phyloP scores from a whole-genome alignment of 2,329 filamentous ascomycete species.

The Graphilbum sp. region DNA sequence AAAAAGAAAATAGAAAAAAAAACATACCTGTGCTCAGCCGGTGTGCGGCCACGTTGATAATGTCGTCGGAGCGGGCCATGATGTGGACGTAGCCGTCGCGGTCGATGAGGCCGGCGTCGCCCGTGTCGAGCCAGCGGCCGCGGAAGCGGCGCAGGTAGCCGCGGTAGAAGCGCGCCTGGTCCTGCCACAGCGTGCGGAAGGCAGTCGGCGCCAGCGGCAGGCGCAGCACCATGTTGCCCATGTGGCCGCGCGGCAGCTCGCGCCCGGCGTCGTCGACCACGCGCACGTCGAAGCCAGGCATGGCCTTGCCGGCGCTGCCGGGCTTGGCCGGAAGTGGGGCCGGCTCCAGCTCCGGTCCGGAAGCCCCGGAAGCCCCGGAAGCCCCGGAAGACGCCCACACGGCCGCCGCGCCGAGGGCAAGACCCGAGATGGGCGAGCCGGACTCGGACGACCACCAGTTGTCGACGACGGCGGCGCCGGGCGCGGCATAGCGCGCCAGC shows the following conservation, averaged over 20 bases:
- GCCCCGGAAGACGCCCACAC: too few relatives aligned
- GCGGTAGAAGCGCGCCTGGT: slow-evolving; percentile 71
- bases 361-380: slow-evolving; percentile 15
- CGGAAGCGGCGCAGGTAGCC: slow-evolving; percentile 71
- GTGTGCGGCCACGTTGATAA: slow-evolving; percentile 93
- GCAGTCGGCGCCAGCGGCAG: slow-evolving; percentile 73
- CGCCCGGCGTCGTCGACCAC: slow-evolving; percentile 68
- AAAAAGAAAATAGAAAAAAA: too few relatives aligned
- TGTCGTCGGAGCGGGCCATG: slow-evolving; percentile 57
- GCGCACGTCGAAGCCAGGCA: slow-evolving; percentile 81
- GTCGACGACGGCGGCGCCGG: slow-evolving; percentile 40
- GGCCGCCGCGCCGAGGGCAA: slow-evolving; percentile 38
- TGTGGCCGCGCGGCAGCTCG: slow-evolving; percentile 52
- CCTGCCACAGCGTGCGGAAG: slow-evolving; percentile 72
- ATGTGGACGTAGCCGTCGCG: slow-evolving; percentile 49
- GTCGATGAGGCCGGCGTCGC: slow-evolving; percentile 79
- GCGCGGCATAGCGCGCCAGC: slow-evolving; percentile 47
- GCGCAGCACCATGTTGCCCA: slow-evolving; percentile 84
- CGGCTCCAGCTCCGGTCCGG: slow-evolving; percentile 13
- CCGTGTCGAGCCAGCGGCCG: slow-evolving; percentile 78
- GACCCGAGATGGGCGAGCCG: slow-evolving; percentile 40
- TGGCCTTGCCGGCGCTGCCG: slow-evolving; percentile 76
- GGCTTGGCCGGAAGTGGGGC: slow-evolving; percentile 51
- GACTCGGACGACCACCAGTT: slow-evolving; percentile 48
- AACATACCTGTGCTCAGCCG: slow-evolving; percentile 31